Evolutionary conservation across 192 early-diverging fungal genomes (phyloP), one percentile per base, ranked within the genome.

Genomic region (Entrophospora sp.): DNA sequence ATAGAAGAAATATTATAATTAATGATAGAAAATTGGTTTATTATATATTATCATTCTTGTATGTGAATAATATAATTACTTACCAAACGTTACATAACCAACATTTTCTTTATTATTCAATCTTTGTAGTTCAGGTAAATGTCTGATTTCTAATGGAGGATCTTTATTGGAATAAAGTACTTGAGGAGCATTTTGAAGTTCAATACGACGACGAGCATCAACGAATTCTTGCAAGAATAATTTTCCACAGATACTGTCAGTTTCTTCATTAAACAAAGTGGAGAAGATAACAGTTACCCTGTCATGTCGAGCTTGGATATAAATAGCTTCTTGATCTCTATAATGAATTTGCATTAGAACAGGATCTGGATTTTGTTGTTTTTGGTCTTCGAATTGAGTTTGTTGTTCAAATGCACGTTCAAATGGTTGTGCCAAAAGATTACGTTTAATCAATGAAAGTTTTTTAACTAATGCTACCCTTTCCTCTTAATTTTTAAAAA

Each of bases 151-250:
- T 65, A 95, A 71, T 49, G 97, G 97, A 37, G 97, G 90, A 52
- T 97, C 97, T 40, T 92, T 89, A 61, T 77, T 79, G 28, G 87
- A 89, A 75, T 94, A 99, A 18, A 94, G 75, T 7, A 99, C 97
- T 77, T 95, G 94, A 25, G 97, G 97, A n/a, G 95, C 94, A 67
- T 91, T 93, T 72, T 93, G 92, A 56, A 92, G 83, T 35, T 85
- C 77, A 49, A 88, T 88, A 73, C 84, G 88, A 69, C 93, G 88
- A 53, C 96, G 83, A n/a, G 94, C 96, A 80, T 99, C 96, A 27
- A 96, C 94, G 77, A 99, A 99, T 87, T 99, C 96, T 84, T 97
- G 95, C 62, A 99, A 78, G 73, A 99, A 99, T 31, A 99, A 92
- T 65, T 87, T 91, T 49, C 94, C 97, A 76, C 93, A 89, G 66